phyloP scores from a whole-genome alignment of 176 grass and related monocot species.

The Ensete ventricosum region DNA sequence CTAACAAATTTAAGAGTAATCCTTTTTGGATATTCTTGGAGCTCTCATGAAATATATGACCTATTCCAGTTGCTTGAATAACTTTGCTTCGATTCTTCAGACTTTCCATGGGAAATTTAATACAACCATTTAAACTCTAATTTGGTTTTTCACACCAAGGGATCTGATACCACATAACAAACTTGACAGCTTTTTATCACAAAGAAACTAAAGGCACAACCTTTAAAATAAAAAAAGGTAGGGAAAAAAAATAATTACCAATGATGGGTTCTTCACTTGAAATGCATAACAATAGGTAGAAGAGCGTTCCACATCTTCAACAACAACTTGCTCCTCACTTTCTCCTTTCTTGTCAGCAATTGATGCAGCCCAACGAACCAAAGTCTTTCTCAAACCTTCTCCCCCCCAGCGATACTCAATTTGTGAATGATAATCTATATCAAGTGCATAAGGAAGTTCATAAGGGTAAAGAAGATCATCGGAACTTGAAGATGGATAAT shows the following conservation, averaged over 20 bases:
- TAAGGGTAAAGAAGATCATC: slow-evolving; percentile 46
- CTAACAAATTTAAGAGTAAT: too few relatives aligned
- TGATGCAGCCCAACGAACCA: slow-evolving; percentile 66
- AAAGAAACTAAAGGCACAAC: not conserved
- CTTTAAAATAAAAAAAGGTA: slow-evolving; percentile 3
- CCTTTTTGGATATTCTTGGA: too few relatives aligned
- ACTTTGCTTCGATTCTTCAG: not conserved
- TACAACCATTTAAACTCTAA: too few relatives aligned
- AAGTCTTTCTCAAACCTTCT: slow-evolving; percentile 87
- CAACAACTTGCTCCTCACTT: slow-evolving; percentile 61
- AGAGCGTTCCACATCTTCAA: slow-evolving; percentile 65
- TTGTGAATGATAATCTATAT: slow-evolving; percentile 80
- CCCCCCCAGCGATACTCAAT: slow-evolving; percentile 94
- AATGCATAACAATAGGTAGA: slow-evolving; percentile 80
- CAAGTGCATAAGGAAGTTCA: slow-evolving; percentile 49
- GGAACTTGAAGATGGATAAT: slow-evolving; percentile 57
- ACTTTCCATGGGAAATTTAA: too few relatives aligned
- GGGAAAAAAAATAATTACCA: slow-evolving; percentile 45
- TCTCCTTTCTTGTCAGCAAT: slow-evolving; percentile 53
- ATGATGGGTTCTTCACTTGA: slow-evolving; percentile 61
- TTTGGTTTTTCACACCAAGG: not conserved
- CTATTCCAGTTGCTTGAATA: too few relatives aligned
- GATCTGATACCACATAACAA: not conserved
- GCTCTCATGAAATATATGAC: too few relatives aligned
- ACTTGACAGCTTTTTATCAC: not conserved